A percentile compares a stretch with the other conserved stretches of the same genome.
Conservation (phyloP, 2,329 filamentous ascomycete genomes). For the Clonostachys sp. region DNA sequence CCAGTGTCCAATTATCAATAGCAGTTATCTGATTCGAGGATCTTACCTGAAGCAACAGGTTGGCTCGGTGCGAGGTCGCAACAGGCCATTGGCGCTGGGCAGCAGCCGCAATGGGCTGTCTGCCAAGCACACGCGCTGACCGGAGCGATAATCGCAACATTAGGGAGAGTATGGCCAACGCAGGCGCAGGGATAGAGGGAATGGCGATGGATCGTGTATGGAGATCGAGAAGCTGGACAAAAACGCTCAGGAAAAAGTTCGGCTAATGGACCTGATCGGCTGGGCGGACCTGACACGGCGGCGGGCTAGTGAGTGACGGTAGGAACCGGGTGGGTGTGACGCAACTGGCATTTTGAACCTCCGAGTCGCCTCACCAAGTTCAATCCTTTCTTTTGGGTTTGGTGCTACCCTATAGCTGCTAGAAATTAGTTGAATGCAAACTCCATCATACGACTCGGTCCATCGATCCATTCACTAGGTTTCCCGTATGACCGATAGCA, state of each 20-base stretch:
- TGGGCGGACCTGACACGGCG: too few relatives aligned
- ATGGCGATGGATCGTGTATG: constrained; percentile 8
- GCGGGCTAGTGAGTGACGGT: neutral
- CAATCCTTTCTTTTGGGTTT: neutral
- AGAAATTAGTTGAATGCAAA: neutral
- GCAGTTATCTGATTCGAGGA: neutral
- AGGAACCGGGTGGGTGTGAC: neutral
- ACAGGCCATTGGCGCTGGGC: constrained; percentile 55
- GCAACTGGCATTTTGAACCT: neutral
- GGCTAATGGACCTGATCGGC: constrained; percentile 21
- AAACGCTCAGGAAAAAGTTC: constrained; percentile 39
- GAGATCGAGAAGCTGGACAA: constrained; percentile 20
- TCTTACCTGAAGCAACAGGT: constrained; percentile 21
- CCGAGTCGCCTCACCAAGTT: neutral
- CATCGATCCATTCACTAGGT: too few relatives aligned
- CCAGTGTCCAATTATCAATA: too few relatives aligned
- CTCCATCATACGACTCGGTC: too few relatives aligned
- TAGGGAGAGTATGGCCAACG: constrained; percentile 44
- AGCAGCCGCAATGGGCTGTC: constrained; percentile 46
- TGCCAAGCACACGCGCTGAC: constrained; percentile 56
- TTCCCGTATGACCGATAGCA: too few relatives aligned
- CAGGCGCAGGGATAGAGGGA: constrained; percentile 22
- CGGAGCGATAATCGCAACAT: constrained; percentile 68
- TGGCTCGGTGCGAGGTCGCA: constrained; percentile 24
- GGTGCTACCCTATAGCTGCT: neutral